A percentile compares a stretch with the other conserved stretches of the same genome.
Conservation (phyloP, 176 grass and related monocot genomes). For the Hsuehochloa calcarea region DNA sequence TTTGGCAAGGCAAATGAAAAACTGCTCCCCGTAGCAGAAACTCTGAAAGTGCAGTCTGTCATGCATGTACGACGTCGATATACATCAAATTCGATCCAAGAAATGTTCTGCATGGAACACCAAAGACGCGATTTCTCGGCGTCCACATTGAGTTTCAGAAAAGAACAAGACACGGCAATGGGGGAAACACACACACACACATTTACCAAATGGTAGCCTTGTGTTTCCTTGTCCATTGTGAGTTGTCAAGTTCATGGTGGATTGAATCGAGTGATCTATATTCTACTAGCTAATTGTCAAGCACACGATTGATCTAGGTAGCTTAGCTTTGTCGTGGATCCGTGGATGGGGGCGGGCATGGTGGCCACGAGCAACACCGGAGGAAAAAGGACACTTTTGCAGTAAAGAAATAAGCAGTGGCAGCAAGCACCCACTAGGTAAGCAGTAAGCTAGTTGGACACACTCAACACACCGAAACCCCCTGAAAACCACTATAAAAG, state of each 20-base stretch:
- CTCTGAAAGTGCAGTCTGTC: not conserved
- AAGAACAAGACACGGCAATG: not conserved
- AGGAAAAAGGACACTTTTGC: too few species aligned
- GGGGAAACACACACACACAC: too few species aligned
- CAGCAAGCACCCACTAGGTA: not conserved
- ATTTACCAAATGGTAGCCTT: not conserved
- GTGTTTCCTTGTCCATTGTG: not conserved
- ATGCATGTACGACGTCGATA: not conserved
- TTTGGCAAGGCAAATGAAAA: not conserved
- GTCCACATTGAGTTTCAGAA: not conserved
- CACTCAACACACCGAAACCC: conserved; percentile 6
- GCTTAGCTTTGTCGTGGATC: too few species aligned
- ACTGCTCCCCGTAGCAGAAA: not conserved
- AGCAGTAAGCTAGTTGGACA: not conserved
- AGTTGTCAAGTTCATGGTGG: not conserved
- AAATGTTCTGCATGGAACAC: not conserved
- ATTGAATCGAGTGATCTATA: not conserved
- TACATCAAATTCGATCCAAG: not conserved
- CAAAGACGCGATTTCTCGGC: not conserved
- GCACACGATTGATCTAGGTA: too few species aligned
- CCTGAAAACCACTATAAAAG: conserved; percentile 41
- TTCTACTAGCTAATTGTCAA: too few species aligned
- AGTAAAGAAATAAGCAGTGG: too few species aligned
- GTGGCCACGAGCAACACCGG: too few species aligned
- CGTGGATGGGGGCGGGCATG: too few species aligned